These are phyloP conservation scores for Suillus luteus DNA, from an alignment of 768 basidiomycete species.

Conservation along the genomic window DNA sequence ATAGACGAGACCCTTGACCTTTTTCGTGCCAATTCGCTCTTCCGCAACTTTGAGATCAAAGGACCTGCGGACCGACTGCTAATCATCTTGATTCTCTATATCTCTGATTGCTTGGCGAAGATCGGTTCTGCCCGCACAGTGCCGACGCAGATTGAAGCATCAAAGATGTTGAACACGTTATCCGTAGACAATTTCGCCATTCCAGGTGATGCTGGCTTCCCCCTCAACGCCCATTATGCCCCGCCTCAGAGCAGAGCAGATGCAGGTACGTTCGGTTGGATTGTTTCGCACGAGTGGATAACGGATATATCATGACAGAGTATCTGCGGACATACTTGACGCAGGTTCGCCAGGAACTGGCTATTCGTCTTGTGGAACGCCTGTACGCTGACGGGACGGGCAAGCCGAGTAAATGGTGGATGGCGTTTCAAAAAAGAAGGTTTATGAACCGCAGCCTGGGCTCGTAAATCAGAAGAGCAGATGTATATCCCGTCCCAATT, in stretches of 20 bases:
- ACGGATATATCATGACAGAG: conserved; percentile 49
- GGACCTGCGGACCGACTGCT: conserved; percentile 94
- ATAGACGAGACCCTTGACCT: conserved; percentile 95
- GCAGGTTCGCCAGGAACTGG: conserved; percentile 92
- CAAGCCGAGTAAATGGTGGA: conserved; percentile 99
- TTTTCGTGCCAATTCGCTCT: conserved; percentile 98
- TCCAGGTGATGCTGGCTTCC: conserved; percentile 95
- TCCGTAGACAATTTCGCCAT: conserved; percentile 92
- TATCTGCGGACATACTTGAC: conserved; percentile 88
- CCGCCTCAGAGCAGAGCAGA: conserved; percentile 75
- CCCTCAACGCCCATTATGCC: conserved; percentile 90
- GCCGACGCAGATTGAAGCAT: conserved; percentile 80
- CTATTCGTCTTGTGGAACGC: conserved; percentile 80
- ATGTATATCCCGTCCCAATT: conserved; percentile 18
- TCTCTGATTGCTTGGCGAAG: conserved; percentile 95
- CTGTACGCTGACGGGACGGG: conserved; percentile 92
- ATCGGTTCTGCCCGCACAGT: conserved; percentile 71
- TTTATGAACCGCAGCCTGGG: conserved; percentile 93
- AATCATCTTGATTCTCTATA: conserved; percentile 96
- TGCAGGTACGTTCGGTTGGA: conserved; percentile 58
- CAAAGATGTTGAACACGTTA: conserved; percentile 86
- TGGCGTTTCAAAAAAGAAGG: conserved; percentile 97
- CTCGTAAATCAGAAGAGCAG: conserved; percentile 40
- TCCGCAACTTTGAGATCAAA: conserved; percentile 99
- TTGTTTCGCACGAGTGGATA: not conserved